A percentile compares a stretch with the other conserved stretches of the same genome.
Evolutionary conservation across 2,329 filamentous ascomycete species (phyloP).

Genomic region (Beauveria asiatica): DNA sequence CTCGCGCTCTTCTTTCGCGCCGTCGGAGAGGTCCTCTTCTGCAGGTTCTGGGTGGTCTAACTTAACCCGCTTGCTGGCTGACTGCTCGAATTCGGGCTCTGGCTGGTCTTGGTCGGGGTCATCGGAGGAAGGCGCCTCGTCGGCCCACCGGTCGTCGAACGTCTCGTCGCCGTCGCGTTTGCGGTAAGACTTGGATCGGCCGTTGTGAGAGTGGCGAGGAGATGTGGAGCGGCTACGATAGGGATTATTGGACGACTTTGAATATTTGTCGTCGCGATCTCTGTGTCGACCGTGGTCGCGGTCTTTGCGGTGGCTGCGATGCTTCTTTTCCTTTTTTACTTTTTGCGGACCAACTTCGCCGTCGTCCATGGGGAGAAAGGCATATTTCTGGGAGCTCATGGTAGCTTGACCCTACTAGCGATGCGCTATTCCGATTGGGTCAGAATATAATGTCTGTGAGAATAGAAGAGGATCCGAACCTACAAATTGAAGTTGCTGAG

Average conservation of each 20-base stretch:
- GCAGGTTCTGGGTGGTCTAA: conserved; percentile 46
- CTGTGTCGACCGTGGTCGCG: conserved; percentile 7
- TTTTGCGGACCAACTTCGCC: conserved; percentile 49
- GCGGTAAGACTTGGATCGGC: conserved; percentile 34
- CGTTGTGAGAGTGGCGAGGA: conserved; percentile 19
- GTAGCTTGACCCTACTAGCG: background rate
- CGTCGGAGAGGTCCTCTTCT: conserved; percentile 48
- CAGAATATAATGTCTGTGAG: too few species aligned
- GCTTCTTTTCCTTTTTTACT: conserved; percentile 41
- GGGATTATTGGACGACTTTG: conserved; percentile 14
- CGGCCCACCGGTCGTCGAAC: conserved; percentile 74
- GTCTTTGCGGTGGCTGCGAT: conserved; percentile 26
- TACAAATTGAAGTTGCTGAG: background rate
- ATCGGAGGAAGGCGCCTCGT: conserved; percentile 54
- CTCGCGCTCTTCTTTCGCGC: conserved; percentile 47
- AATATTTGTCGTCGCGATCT: conserved; percentile 17
- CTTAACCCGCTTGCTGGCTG: conserved; percentile 62
- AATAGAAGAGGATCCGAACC: background rate
- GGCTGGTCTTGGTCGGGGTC: conserved; percentile 34
- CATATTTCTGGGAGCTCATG: conserved; percentile 54
- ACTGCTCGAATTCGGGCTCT: conserved; percentile 55
- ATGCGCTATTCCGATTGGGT: background rate
- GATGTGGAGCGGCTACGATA: conserved; percentile 28
- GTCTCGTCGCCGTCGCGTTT: conserved; percentile 37
- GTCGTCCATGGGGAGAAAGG: conserved; percentile 59